phyloP scores from a whole-genome alignment of 257 asterid species.

The Linderniella brevidens region DNA sequence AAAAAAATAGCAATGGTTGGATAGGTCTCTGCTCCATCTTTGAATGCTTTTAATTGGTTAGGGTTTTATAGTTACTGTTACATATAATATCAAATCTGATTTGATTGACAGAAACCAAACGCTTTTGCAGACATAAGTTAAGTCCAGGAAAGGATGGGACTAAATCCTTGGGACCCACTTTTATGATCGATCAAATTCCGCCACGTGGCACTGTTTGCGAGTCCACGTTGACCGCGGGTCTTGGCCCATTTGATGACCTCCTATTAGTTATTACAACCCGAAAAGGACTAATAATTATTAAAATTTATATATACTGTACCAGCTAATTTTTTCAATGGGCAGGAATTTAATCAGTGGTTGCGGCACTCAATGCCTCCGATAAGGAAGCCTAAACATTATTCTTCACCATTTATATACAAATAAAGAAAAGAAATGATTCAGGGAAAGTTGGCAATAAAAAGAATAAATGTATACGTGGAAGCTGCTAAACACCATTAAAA shows the following conservation, averaged over 20 bases:
- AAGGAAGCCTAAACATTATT: slow-evolving; percentile 13
- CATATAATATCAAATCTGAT: slow-evolving; percentile 10
- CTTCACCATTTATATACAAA: neutral
- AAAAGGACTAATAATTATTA: no score
- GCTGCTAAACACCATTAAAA: slow-evolving; percentile 12
- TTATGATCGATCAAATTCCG: no score
- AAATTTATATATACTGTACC: neutral
- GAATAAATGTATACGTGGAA: slow-evolving; percentile 28
- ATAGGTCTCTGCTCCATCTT: no score
- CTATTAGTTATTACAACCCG: no score
- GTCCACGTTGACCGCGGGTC: no score
- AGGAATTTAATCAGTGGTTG: slow-evolving; percentile 13
- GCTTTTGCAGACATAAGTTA: slow-evolving; percentile 4
- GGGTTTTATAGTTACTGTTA: neutral
- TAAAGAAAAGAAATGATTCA: neutral
- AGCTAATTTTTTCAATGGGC: neutral
- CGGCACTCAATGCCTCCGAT: slow-evolving; percentile 29
- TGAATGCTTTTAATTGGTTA: no score
- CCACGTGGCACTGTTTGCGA: no score
- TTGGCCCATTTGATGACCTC: no score
- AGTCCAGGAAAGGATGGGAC: no score
- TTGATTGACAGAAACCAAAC: slow-evolving; percentile 20
- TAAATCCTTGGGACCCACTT: no score
- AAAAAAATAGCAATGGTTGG: no score
- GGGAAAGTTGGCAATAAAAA: neutral